Conservation (phyloP, 2,329 filamentous ascomycete genomes). For the Falciphora oryzae region DNA sequence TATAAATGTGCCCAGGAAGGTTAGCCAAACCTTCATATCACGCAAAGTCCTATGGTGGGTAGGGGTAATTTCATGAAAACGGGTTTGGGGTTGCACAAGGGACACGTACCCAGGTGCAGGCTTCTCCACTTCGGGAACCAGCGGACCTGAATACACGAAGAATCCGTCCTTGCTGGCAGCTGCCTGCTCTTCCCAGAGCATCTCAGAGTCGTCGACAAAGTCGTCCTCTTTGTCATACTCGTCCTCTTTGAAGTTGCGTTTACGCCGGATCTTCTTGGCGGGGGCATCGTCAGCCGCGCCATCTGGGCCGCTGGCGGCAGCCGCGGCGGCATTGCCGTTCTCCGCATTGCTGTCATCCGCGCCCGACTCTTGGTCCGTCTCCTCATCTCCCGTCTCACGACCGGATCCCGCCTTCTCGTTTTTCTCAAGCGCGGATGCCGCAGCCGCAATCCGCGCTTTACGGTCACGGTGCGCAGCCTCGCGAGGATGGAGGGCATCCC, state of each 20-base stretch:
- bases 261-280: slow-evolving; percentile 65
- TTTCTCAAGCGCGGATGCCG: slow-evolving; percentile 78
- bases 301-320: slow-evolving; percentile 51
- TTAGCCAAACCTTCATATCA: background rate
- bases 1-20: slow-evolving; percentile 30
- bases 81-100: background rate
- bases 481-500: slow-evolving; percentile 87
- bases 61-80: background rate
- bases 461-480: slow-evolving; percentile 84
- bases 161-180: slow-evolving; percentile 94
- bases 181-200: slow-evolving; percentile 92
- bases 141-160: slow-evolving; percentile 92
- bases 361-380: slow-evolving; percentile 63
- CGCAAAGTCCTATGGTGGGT: background rate
- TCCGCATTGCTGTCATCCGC: slow-evolving; percentile 84
- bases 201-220: slow-evolving; percentile 88
- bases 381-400: slow-evolving; percentile 70
- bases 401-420: slow-evolving; percentile 48
- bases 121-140: slow-evolving; percentile 84
- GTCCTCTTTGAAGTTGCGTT: slow-evolving; percentile 74
- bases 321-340: slow-evolving; percentile 48
- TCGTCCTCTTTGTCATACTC: slow-evolving; percentile 80
- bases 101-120: slow-evolving; percentile 45
- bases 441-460: slow-evolving; percentile 80
- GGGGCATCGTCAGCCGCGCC: slow-evolving; percentile 51